Base-by-base conservation (phyloP, 768 basidiomycete genomes). In the Podaxis sp. region DNA sequence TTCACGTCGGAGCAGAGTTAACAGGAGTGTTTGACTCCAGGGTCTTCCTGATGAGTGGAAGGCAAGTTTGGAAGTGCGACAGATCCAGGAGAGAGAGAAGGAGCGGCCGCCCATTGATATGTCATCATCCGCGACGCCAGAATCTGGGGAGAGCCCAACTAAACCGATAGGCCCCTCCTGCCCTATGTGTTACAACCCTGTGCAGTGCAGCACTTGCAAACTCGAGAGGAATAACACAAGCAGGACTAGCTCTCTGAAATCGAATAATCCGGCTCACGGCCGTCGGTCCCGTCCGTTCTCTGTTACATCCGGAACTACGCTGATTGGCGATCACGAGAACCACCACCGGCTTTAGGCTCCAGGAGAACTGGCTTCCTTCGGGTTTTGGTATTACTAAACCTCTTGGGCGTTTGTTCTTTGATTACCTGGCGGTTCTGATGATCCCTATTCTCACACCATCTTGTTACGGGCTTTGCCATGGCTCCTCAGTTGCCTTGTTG, bases 11-110 rank as follows among this genome's bases (percentile, higher is more conserved):
- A 28, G 58, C 42, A 42, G 50, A 32, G 50, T 36, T 54, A 35
- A 47, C 27, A n/a, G 23, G 25, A 23, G 16, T 9, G 16, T 50
- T 38, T n/a, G 37, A 16, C 27, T 38, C 13, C 44, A 61, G 59
- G 59, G 59, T 14, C 52, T 61, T 38, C 59, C 59, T 25, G 59
- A 61, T 55, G 59, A 61, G n/a, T 61, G 59, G 59, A 61, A 61
- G 27, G n/a, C 53, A 13, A 61, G 44, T 37, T 27, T 61, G 11
- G 59, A 61, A 46, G 40, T 53, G 28, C 38, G 53, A 37, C 37
- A 42, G 27, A 40, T 16, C 11, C 35, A 35, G 35, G 56, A 47
- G 28, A 35, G 48, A 32, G 51, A 37, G 36, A 36, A 38, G 28
- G 52, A 48, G 42, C 44, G 3, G 11, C 44, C 44, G 13, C 46